These are phyloP conservation scores for Hyphopichia pseudoburtonii DNA, from an alignment of 1,139 yeast genomes.

Conservation along the genomic window DNA sequence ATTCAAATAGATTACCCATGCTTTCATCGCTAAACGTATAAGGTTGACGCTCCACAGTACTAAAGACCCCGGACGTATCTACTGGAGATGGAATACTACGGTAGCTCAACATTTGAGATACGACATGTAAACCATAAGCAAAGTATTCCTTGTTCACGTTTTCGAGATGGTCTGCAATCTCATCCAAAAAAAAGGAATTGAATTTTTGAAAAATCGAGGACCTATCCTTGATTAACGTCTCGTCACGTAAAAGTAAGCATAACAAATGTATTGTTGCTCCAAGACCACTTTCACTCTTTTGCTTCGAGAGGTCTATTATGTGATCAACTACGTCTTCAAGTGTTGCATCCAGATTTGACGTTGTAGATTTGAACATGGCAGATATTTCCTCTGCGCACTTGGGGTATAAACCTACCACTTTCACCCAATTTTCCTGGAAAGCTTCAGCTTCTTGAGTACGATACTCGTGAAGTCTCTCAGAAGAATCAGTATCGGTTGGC, in stretches of 20 bases:
- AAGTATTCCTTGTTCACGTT: conserved; percentile 48
- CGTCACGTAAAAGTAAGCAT: conserved; percentile 45
- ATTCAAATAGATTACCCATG: conserved; percentile 40
- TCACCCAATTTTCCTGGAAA: conserved; percentile 5
- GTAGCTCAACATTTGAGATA: conserved; percentile 49
- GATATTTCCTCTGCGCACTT: conserved; percentile 3
- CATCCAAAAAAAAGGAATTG: conserved; percentile 33
- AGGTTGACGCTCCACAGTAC: conserved; percentile 3
- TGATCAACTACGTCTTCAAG: conserved; percentile 1
- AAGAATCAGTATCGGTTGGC: background rate
- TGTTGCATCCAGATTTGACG: conserved; percentile 4
- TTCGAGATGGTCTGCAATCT: conserved; percentile 28
- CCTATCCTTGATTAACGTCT: conserved; percentile 5
- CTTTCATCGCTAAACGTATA: conserved; percentile 25
- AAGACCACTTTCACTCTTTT: conserved; percentile 10
- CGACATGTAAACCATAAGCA: conserved; percentile 47
- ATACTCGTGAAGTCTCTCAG: background rate
- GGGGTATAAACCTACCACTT: conserved; percentile 2
- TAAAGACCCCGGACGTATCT: background rate
- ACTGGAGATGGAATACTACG: conserved; percentile 40
- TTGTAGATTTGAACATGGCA: conserved; percentile 2
- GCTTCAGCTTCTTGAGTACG: background rate
- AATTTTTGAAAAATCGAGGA: conserved; percentile 29
- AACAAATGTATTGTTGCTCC: conserved; percentile 45
- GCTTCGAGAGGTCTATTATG: conserved; percentile 5